Evolutionary conservation across 1,139 yeast genomes (phyloP).

Genomic region (Candida dubliniensis): DNA sequence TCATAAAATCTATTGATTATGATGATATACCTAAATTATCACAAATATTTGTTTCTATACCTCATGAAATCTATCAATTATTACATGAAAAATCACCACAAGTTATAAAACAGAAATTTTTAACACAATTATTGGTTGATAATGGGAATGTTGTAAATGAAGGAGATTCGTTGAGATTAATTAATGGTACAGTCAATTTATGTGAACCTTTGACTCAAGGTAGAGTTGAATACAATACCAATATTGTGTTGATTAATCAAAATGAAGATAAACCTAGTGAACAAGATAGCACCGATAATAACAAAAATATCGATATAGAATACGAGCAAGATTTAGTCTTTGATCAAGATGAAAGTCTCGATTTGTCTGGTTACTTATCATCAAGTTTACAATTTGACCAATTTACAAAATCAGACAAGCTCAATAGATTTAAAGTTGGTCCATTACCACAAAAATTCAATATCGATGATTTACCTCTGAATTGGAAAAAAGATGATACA

Average conservation of each 20-base stretch:
- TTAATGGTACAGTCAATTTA: conserved; percentile 53
- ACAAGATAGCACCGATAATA: conserved; percentile 8
- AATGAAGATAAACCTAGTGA: conserved; percentile 14
- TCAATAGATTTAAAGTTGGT: conserved; percentile 21
- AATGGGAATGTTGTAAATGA: conserved; percentile 36
- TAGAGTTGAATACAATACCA: conserved; percentile 38
- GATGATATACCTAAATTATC: conserved; percentile 31
- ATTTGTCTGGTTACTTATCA: conserved; percentile 38
- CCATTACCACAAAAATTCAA: conserved; percentile 34
- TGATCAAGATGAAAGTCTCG: conserved; percentile 18
- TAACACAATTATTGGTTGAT: conserved; percentile 24
- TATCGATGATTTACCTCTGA: conserved; percentile 24
- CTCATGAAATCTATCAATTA: conserved; percentile 42
- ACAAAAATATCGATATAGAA: conserved; percentile 7
- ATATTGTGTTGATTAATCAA: conserved; percentile 53
- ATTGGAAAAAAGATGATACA: conserved; percentile 40
- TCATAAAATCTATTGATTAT: conserved; percentile 31
- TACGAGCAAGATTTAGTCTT: conserved; percentile 10
- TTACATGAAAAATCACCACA: conserved; percentile 28
- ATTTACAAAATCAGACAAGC: conserved; percentile 5
- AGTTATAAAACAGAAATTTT: conserved; percentile 29
- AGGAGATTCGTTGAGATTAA: conserved; percentile 35
- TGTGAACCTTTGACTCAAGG: conserved; percentile 82
- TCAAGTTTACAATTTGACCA: conserved; percentile 29
- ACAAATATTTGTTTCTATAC: conserved; percentile 43